Conservation (phyloP, 768 basidiomycete species). For the Leccinum pellstonianum region DNA sequence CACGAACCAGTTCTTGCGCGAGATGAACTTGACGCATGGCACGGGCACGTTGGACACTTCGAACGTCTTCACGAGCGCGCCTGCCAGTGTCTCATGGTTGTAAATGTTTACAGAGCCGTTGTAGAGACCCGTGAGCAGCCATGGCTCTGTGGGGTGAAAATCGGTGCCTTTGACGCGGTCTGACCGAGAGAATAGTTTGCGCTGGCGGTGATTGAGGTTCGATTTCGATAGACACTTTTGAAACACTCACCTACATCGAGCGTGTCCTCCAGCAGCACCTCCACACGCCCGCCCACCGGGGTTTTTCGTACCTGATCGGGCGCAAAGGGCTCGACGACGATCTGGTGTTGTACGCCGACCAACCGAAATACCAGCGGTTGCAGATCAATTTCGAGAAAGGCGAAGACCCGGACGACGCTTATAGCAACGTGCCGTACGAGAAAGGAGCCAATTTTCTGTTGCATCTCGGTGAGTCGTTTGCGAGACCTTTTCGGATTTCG, state of each 20-base stretch:
- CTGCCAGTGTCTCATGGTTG: slow-evolving; percentile 77
- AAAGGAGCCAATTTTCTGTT: slow-evolving; percentile 88
- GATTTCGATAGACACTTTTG: background rate
- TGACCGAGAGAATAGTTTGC: slow-evolving; percentile 88
- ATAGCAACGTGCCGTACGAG: slow-evolving; percentile 75
- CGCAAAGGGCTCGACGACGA: too few relatives aligned
- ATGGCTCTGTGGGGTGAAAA: slow-evolving; percentile 96
- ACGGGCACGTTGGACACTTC: slow-evolving; percentile 98
- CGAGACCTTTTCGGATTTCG: background rate
- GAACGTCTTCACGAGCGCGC: slow-evolving; percentile 90
- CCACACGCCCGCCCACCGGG: too few relatives aligned
- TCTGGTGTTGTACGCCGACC: too few relatives aligned
- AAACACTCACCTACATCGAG: slow-evolving; percentile 21
- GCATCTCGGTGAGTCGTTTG: slow-evolving; percentile 58
- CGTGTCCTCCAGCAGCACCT: too few relatives aligned
- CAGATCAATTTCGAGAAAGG: too few relatives aligned
- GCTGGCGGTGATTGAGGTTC: slow-evolving; percentile 43
- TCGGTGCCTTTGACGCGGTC: slow-evolving; percentile 97
- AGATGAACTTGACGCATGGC: slow-evolving; percentile 91
- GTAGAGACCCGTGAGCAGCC: slow-evolving; percentile 89
- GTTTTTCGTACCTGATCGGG: too few relatives aligned
- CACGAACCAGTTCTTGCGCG: slow-evolving; percentile 97
- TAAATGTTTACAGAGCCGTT: slow-evolving; percentile 99
- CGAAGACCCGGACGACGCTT: slow-evolving; percentile 72
- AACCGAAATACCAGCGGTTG: too few relatives aligned